phyloP scores from a whole-genome alignment of 2,329 filamentous ascomycete species.

The Epichloe festucae region DNA sequence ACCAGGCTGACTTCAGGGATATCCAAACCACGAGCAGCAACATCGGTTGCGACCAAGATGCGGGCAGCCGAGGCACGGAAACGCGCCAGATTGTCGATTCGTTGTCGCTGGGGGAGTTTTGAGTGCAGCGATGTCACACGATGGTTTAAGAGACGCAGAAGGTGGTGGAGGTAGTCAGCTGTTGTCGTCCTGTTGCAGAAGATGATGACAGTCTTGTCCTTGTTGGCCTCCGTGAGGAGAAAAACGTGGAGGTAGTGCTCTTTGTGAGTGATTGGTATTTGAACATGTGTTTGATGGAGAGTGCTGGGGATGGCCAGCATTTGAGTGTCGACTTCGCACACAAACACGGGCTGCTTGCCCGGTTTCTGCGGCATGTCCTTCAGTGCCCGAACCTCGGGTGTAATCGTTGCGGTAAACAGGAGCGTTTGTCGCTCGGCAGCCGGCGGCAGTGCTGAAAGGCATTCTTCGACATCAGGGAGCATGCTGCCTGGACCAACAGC shows the following conservation, averaged over 20 bases:
- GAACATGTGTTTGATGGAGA: conserved; percentile 71
- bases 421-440: conserved; percentile 75
- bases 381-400: conserved; percentile 76
- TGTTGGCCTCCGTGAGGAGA: conserved; percentile 64
- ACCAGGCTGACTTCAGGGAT: conserved; percentile 86
- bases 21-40: conserved; percentile 86
- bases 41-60: conserved; percentile 87
- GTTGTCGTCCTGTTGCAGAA: conserved; percentile 90
- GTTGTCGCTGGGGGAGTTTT: conserved; percentile 72
- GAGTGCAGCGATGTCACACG: conserved; percentile 87
- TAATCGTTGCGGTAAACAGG: conserved; percentile 92
- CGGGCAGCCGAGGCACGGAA: conserved; percentile 84
- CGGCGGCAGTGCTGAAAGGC: conserved; percentile 67
- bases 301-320: conserved; percentile 66
- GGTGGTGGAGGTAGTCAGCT: conserved; percentile 77
- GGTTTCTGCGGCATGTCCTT: conserved; percentile 61
- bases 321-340: conserved; percentile 76
- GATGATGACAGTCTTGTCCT: conserved; percentile 68
- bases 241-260: conserved; percentile 91
- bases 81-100: conserved; percentile 75
- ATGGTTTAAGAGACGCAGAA: conserved; percentile 75
- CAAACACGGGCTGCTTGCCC: conserved; percentile 64
- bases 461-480: conserved; percentile 88
- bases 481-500: conserved; percentile 66
- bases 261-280: conserved; percentile 81